Evolutionary conservation across 495 filamentous ascomycete species (phyloP), one percentile per base, ranked within the genome.

Genomic region (Podospora conica): DNA sequence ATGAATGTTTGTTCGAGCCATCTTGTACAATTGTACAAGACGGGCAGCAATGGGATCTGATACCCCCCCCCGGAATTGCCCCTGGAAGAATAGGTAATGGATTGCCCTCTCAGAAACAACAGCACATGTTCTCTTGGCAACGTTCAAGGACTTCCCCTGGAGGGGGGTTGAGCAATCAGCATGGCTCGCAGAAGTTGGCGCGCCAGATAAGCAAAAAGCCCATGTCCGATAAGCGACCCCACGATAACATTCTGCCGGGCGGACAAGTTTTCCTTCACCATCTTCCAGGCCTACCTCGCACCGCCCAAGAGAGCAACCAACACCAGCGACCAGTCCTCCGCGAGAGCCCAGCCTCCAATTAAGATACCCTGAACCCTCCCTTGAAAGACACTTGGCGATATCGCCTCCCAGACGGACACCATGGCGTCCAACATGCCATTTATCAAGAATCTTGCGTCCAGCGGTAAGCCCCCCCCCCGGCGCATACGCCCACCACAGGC

Each of bases 391-490:
- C 1, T 10, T 20, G 23, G 18, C 3, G 24, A 33, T 8, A 20
- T 29, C 55, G 7, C 27, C 24, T 53, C 24, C 56, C 29, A 66
- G 5, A 61, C 60, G 60, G n/a, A 56, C 65, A 75, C 69, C 57
- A 83, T 83, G 81, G 77, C 80, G 63, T 68, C 79, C 61, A 77
- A 70, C 22, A 83, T 82, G 80, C 80, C 81, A 18, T 83, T 83
- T 56, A 83, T 83, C 53, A 82, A 79, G 68, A 78, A 81, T 59
- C 77, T 83, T 61, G 81, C 81, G 58, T 83, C 81, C 15, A 82
- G 80, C 63, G 81, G 81, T 83, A 25, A 11, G 24, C 22, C 21
- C 15, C 3, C 20, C 63, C 20, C 54, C 12, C 25, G 10, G 27
- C 61, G n/a, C 54, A 55, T 28, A 15, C 61, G 7, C 60, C 31